Evolutionary conservation across 345 rosid genomes (phyloP).

Genomic region (Gossypium sturtianum): DNA sequence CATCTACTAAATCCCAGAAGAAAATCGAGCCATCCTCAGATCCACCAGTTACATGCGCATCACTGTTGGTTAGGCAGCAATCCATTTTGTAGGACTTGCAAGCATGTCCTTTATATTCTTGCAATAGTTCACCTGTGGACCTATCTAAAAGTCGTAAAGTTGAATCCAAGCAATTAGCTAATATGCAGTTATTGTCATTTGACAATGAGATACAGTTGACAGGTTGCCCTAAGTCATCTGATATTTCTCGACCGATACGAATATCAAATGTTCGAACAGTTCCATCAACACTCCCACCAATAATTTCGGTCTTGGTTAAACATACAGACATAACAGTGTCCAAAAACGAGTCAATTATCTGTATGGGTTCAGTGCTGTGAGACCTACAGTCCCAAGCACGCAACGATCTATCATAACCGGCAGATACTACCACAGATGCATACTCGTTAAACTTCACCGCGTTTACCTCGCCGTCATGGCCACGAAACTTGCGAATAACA

Average conservation of each 20-base stretch:
- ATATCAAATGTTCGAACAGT: slow-evolving; percentile 96
- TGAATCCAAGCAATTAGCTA: slow-evolving; percentile 91
- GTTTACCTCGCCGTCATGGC: slow-evolving; percentile 93
- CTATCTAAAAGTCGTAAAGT: slow-evolving; percentile 81
- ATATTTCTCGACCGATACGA: slow-evolving; percentile 86
- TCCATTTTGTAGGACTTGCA: slow-evolving; percentile 95
- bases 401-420: slow-evolving; percentile 86
- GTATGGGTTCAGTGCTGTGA: slow-evolving; percentile 88
- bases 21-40: slow-evolving; percentile 90
- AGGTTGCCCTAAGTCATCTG: slow-evolving; percentile 85
- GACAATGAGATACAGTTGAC: slow-evolving; percentile 94
- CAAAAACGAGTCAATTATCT: slow-evolving; percentile 74
- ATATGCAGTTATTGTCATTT: slow-evolving; percentile 78
- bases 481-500: slow-evolving; percentile 87
- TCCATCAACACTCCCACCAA: slow-evolving; percentile 98
- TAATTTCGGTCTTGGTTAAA: slow-evolving; percentile 81
- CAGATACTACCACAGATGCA: slow-evolving; percentile 79
- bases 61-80: slow-evolving; percentile 84
- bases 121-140: slow-evolving; percentile 83
- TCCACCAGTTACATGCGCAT: slow-evolving; percentile 85
- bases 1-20: slow-evolving; percentile 98
- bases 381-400: slow-evolving; percentile 98
- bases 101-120: slow-evolving; percentile 86
- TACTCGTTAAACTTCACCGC: slow-evolving; percentile 25
- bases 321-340: slow-evolving; percentile 97